A percentile compares a stretch with the other conserved stretches of the same genome.
Evolutionary conservation across 75 land plant genomes (phyloP).

Genomic region (Pseudotsuga menziesii): DNA sequence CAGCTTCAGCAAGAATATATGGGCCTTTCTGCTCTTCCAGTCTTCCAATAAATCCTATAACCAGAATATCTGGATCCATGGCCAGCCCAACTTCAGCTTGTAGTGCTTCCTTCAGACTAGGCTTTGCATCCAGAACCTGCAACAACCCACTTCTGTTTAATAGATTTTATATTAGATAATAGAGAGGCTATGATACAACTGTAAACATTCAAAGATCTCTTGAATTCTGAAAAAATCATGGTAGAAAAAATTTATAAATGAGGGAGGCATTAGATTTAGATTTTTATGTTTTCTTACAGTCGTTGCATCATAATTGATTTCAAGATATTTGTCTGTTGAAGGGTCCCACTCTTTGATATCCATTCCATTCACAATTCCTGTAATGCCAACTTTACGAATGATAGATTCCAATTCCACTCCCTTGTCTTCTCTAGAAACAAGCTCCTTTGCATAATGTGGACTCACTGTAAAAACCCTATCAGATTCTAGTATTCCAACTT

Average conservation of each 20-base stretch:
- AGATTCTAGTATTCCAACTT: conserved; percentile 81
- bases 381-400: conserved; percentile 35
- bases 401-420: conserved; percentile 74
- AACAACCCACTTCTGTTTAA: not conserved
- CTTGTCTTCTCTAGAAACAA: conserved; percentile 55
- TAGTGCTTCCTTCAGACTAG: conserved; percentile 73
- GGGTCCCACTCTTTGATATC: conserved; percentile 98
- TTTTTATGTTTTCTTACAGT: conserved; percentile 53
- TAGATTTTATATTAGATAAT: not conserved
- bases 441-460: conserved; percentile 85
- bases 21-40: conserved; percentile 97
- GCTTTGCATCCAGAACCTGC: conserved; percentile 80
- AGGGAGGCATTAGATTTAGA: not conserved
- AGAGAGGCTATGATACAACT: not conserved
- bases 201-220: not conserved
- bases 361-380: conserved; percentile 93
- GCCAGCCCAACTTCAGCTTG: conserved; percentile 93
- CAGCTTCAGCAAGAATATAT: conserved; percentile 80
- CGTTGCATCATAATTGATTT: conserved; percentile 60
- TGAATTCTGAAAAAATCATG: too few species aligned
- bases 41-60: conserved; percentile 87
- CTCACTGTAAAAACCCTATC: conserved; percentile 80
- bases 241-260: not conserved
- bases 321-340: conserved; percentile 67
- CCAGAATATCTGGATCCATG: conserved; percentile 58